These are phyloP conservation scores for Nemania serpens DNA, from an alignment of 2,329 filamentous ascomycete species.

Conservation along the genomic window DNA sequence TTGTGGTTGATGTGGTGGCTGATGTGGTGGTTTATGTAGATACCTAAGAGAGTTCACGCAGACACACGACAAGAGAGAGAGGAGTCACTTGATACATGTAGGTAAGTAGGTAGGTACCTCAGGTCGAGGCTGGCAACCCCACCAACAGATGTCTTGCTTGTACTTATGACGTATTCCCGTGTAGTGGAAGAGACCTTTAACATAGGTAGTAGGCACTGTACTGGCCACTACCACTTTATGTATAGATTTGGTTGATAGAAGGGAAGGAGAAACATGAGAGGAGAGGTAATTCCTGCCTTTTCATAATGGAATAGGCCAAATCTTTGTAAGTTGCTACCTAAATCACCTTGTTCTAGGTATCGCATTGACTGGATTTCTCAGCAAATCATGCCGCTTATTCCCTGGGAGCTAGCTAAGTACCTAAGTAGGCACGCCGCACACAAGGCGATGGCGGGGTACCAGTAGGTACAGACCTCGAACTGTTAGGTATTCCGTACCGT, in stretches of 20 bases:
- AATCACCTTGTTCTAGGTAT: not conserved
- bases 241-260: no score
- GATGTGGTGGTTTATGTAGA: not conserved
- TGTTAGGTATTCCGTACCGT: no score
- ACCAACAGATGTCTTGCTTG: slow-evolving; percentile 7
- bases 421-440: not conserved
- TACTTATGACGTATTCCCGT: slow-evolving; percentile 20
- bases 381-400: slow-evolving; percentile 22
- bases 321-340: not conserved
- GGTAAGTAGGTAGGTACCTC: no score
- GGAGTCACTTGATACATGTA: not conserved
- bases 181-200: not conserved
- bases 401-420: not conserved
- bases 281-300: not conserved
- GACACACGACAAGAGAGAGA: not conserved
- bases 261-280: not conserved
- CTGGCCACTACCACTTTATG: no score
- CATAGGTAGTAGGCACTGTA: not conserved
- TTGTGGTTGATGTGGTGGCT: not conserved
- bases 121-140: slow-evolving; percentile 7
- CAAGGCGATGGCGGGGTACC: not conserved
- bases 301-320: not conserved
- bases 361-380: slow-evolving; percentile 23
- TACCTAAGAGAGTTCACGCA: not conserved
- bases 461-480: no score